Conservation (phyloP, 768 basidiomycete species). For the Cantharellus cinnabarinus region DNA sequence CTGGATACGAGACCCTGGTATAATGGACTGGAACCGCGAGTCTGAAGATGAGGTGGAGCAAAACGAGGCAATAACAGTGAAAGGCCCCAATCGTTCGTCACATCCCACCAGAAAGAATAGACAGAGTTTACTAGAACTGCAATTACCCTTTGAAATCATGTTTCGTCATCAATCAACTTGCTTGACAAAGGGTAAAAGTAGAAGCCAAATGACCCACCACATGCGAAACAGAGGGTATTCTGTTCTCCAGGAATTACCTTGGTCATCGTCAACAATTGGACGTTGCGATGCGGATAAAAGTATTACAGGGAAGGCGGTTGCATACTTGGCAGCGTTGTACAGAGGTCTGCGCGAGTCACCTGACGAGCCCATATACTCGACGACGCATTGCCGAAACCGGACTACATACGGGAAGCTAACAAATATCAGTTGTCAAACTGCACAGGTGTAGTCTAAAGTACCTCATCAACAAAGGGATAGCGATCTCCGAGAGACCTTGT, state of each 20-base stretch:
- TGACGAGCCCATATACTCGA: constrained; percentile 49
- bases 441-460: constrained; percentile 17
- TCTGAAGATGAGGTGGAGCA: constrained; percentile 12
- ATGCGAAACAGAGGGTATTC: constrained; percentile 64
- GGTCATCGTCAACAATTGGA: constrained; percentile 35
- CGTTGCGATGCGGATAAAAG: constrained; percentile 82
- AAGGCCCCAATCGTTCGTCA: constrained; percentile 95
- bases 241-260: constrained; percentile 40
- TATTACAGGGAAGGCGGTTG: constrained; percentile 90
- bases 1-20: background rate
- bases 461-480: constrained; percentile 78
- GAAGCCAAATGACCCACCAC: constrained; percentile 34
- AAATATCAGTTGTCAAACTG: background rate
- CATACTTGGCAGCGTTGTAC: constrained; percentile 89
- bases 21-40: constrained; percentile 3
- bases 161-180: background rate
- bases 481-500: constrained; percentile 47
- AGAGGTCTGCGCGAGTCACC: constrained; percentile 52
- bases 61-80: constrained; percentile 34
- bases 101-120: constrained; percentile 98
- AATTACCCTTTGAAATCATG: constrained; percentile 37
- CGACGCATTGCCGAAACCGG: constrained; percentile 83
- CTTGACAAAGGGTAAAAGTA: background rate
- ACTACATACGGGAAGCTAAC: constrained; percentile 69
- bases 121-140: constrained; percentile 72